These are phyloP conservation scores for Butyriboletus loyo DNA, from an alignment of 768 basidiomycete species.

Conservation along the genomic window DNA sequence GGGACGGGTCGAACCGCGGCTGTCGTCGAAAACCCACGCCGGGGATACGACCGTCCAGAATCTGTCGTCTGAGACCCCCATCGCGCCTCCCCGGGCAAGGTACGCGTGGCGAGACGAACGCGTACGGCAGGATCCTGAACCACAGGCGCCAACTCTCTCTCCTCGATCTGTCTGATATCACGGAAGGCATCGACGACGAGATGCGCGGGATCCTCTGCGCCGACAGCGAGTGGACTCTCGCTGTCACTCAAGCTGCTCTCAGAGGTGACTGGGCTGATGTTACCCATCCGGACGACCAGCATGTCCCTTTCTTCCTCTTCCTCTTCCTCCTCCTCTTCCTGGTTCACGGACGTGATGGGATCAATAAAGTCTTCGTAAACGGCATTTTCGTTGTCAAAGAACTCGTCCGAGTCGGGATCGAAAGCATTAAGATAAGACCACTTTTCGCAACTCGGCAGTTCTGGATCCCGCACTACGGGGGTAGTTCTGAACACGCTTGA, in stretches of 20 bases:
- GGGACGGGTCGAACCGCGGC: neutral
- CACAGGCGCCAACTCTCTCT: neutral
- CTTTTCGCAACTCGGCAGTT: constrained; percentile 43
- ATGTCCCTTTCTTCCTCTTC: constrained; percentile 33
- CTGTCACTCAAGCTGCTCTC: constrained; percentile 45
- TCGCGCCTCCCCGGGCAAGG: constrained; percentile 6
- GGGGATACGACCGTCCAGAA: neutral
- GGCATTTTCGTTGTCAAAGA: constrained; percentile 55
- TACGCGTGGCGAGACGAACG: constrained; percentile 23
- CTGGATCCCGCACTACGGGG: constrained; percentile 46
- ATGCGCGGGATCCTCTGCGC: constrained; percentile 40
- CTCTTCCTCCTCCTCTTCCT: constrained; percentile 20
- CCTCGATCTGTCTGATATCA: constrained; percentile 21
- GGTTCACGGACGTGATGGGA: constrained; percentile 25
- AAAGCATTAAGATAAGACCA: constrained; percentile 69
- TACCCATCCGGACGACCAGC: constrained; percentile 29
- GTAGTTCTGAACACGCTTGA: constrained; percentile 40
- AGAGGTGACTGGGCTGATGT: constrained; percentile 36
- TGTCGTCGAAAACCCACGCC: constrained; percentile 3
- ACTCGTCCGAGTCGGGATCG: constrained; percentile 80
- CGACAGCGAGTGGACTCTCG: constrained; percentile 48
- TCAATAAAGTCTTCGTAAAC: constrained; percentile 65
- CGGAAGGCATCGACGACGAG: constrained; percentile 39
- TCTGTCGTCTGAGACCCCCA: constrained; percentile 4
- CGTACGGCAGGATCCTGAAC: constrained; percentile 15